Conservation (phyloP, 164 flowering plant species). For the Paratinospora sagittata region DNA sequence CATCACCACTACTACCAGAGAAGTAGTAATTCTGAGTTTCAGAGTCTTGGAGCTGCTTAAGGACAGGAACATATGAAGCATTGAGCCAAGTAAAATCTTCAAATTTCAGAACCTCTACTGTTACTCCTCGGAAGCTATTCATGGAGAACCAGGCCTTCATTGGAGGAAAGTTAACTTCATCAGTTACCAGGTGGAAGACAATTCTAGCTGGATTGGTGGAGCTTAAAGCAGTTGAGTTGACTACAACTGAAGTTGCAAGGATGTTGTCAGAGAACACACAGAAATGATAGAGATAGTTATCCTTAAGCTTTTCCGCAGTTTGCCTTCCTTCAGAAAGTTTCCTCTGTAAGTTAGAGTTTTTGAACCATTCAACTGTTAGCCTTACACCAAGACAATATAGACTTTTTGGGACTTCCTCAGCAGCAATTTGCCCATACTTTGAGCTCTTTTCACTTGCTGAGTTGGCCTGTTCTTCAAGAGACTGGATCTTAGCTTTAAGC, state of each 20-base stretch:
- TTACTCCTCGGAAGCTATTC: conserved; percentile 56
- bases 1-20: conserved; percentile 47
- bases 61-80: conserved; percentile 82
- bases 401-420: conserved; percentile 82
- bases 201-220: conserved; percentile 50
- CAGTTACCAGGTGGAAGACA: conserved; percentile 81
- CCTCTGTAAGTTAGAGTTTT: conserved; percentile 30
- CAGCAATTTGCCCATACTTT: conserved; percentile 78
- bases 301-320: conserved; percentile 33
- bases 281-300: conserved; percentile 62
- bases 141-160: conserved; percentile 85
- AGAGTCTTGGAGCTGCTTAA: conserved; percentile 79
- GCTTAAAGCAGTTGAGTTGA: conserved; percentile 67
- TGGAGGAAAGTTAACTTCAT: conserved; percentile 68
- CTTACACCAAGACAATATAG: conserved; percentile 71
- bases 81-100: conserved; percentile 85
- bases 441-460: conserved; percentile 57
- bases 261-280: conserved; percentile 85
- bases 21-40: conserved; percentile 76
- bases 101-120: conserved; percentile 69
- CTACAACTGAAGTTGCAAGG: conserved; percentile 78
- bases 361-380: conserved; percentile 66
- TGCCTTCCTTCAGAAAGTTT: conserved; percentile 29
- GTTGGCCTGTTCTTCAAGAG: conserved; percentile 65
- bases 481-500: conserved; percentile 64